Evolutionary conservation across 2,329 filamentous ascomycete species (phyloP).

Genomic region (Knoxdaviesia proteae): DNA sequence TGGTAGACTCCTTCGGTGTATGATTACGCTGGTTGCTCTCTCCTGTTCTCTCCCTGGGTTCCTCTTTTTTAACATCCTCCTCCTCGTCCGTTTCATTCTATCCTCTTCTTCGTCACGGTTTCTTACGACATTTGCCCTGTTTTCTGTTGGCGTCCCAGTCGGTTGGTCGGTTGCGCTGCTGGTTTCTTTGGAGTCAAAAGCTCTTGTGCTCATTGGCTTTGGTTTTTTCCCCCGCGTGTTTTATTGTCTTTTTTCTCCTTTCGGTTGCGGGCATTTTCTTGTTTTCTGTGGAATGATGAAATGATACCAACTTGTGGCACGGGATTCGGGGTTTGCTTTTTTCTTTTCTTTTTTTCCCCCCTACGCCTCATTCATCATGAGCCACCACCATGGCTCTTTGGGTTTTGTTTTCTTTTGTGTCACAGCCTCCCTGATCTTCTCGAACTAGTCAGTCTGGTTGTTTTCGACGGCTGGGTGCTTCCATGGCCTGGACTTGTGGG

Average conservation of each 20-base stretch:
- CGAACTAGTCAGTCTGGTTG: not conserved
- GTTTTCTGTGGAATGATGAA: not conserved
- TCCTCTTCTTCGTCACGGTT: not conserved
- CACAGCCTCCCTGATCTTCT: not conserved
- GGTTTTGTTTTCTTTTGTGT: too few relatives aligned
- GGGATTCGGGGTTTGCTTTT: not conserved
- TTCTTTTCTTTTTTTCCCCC: not conserved
- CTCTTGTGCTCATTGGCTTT: not conserved
- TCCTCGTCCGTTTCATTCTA: not conserved
- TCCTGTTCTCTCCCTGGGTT: not conserved
- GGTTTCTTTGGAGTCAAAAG: not conserved
- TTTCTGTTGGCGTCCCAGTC: not conserved
- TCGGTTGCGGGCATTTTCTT: not conserved
- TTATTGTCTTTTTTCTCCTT: not conserved
- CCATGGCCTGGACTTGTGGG: too few relatives aligned
- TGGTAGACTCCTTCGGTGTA: not conserved
- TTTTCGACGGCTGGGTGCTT: not conserved
- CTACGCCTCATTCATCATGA: too few relatives aligned
- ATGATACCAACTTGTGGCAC: not conserved
- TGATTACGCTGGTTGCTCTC: not conserved
- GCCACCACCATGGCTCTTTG: too few relatives aligned
- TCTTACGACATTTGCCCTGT: not conserved
- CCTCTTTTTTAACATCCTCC: not conserved
- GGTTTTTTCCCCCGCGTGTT: not conserved
- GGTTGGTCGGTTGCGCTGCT: not conserved